A percentile compares a stretch with the other conserved stretches of the same genome.
phyloP scores from a whole-genome alignment of 495 filamentous ascomycete genomes.

The Emericellopsis terricola region DNA sequence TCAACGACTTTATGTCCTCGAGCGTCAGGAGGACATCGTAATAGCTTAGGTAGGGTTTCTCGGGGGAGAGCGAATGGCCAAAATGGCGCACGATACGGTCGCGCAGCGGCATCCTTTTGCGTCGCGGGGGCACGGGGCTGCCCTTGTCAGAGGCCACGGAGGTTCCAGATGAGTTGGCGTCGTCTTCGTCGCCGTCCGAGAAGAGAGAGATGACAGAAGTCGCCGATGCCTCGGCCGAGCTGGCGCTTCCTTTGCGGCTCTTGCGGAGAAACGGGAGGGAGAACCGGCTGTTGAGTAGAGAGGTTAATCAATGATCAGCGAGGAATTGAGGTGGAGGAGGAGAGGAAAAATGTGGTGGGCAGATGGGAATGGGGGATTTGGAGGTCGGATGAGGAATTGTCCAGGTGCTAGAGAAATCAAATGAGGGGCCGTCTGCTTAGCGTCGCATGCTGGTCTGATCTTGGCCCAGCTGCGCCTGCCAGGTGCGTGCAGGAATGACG shows the following conservation, averaged over 20 bases:
- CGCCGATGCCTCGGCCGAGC: constrained; percentile 1
- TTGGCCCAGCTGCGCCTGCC: no score
- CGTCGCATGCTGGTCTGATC: no score
- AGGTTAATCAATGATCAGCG: constrained; percentile 3
- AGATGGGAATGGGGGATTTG: neutral
- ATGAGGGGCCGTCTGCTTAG: no score
- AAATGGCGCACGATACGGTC: constrained; percentile 16
- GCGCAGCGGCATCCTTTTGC: constrained; percentile 14
- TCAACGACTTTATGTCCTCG: constrained; percentile 75
- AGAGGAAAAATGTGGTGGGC: neutral
- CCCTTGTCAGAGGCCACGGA: neutral
- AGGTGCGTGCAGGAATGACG: no score
- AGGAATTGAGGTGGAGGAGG: constrained; percentile 4
- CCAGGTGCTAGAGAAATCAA: no score
- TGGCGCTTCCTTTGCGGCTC: neutral
- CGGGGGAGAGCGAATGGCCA: constrained; percentile 13
- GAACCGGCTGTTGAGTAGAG: neutral
- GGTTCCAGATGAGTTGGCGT: no score
- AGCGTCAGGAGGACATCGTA: constrained; percentile 27
- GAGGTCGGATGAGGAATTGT: neutral
- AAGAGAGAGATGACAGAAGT: neutral
- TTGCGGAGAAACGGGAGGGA: neutral
- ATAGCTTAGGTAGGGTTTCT: constrained; percentile 24
- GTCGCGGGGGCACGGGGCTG: neutral
- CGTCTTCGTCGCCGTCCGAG: neutral